Percentiles rank a stretch among this genome's conserved stretches.
These are phyloP conservation scores for Angophora floribunda DNA, from an alignment of 345 rosid species.

Conservation along the genomic window DNA sequence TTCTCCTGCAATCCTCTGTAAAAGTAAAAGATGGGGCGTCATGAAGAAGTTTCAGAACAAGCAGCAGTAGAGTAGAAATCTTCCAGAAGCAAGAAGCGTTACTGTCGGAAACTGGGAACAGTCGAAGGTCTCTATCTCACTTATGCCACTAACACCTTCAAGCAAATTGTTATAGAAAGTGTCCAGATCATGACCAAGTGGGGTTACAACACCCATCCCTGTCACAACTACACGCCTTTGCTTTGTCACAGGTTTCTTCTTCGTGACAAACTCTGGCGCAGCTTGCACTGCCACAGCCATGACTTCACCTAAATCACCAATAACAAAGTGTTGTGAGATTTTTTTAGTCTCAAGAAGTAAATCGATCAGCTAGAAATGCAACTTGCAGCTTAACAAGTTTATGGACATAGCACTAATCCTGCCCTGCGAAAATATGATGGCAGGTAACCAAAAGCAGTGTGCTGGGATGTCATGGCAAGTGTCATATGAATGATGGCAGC, in stretches of 20 bases:
- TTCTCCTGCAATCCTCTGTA: slow-evolving; percentile 91
- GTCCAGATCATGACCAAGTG: slow-evolving; percentile 76
- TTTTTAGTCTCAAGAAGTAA: not conserved
- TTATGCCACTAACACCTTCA: slow-evolving; percentile 81
- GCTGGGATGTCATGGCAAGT: not conserved
- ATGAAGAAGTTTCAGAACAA: not conserved
- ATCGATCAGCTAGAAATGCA: not conserved
- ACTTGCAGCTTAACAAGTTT: not conserved
- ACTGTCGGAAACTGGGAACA: slow-evolving; percentile 78
- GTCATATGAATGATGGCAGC: not conserved
- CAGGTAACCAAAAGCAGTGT: not conserved
- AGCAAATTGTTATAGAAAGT: slow-evolving; percentile 80
- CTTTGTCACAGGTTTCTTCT: slow-evolving; percentile 52
- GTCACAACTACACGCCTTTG: slow-evolving; percentile 91
- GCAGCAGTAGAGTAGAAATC: not conserved
- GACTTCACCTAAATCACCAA: slow-evolving; percentile 37
- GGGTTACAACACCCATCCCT: slow-evolving; percentile 87
- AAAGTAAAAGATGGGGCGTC: not conserved
- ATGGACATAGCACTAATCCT: not conserved
- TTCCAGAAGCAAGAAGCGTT: slow-evolving; percentile 2
- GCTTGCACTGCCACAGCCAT: slow-evolving; percentile 65
- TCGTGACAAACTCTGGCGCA: slow-evolving; percentile 32
- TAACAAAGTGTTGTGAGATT: not conserved
- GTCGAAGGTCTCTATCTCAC: slow-evolving; percentile 82
- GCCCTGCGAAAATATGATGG: not conserved